Conservation (phyloP, 2,329 filamentous ascomycete species). For the Bipolaris cookei region DNA sequence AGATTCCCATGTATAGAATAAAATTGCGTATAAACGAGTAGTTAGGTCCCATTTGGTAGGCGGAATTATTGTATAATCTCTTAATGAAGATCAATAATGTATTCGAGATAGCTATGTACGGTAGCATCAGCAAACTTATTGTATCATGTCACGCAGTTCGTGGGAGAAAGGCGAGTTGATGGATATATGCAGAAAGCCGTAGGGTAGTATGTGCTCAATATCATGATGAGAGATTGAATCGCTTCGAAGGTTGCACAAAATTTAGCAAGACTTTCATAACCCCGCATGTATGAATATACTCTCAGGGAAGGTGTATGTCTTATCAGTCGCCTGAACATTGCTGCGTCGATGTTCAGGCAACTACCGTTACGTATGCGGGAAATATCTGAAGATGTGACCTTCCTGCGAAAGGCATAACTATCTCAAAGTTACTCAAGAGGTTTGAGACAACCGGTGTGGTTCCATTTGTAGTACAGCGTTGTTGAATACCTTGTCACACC, state of each 20-base stretch:
- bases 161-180: neutral
- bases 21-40: no score
- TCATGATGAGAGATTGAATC: neutral
- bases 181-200: slow-evolving; percentile 1
- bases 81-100: neutral
- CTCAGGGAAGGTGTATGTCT: neutral
- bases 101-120: neutral
- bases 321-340: neutral
- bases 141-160: neutral
- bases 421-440: slow-evolving; percentile 16
- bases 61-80: neutral
- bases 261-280: neutral
- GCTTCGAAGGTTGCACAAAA: neutral
- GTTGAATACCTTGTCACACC: slow-evolving; percentile 28
- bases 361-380: neutral
- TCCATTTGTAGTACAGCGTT: slow-evolving; percentile 29
- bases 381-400: neutral
- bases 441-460: slow-evolving; percentile 15
- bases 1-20: neutral
- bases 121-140: neutral
- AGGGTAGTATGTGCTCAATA: neutral
- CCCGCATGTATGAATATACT: slow-evolving; percentile 4
- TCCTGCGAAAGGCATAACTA: neutral
- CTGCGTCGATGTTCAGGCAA: neutral
- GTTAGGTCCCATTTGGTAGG: neutral